A percentile compares a stretch with the other conserved stretches of the same genome.
Conservation (phyloP, 495 filamentous ascomycete species). For the Trypethelium eluteriae region DNA sequence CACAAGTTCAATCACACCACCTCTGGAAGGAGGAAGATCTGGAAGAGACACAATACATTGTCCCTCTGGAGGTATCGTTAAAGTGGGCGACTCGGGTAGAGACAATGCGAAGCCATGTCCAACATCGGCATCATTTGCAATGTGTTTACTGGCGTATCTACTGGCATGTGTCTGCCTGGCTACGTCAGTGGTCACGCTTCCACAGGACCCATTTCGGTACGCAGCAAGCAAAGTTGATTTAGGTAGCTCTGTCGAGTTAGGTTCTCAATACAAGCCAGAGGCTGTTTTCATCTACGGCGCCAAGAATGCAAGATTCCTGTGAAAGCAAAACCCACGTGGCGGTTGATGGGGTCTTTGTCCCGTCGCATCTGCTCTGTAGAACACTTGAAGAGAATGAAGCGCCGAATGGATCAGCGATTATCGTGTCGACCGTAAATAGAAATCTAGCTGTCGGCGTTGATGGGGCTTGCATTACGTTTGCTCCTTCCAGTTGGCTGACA, state of each 20-base stretch:
- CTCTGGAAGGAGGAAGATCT: conserved; percentile 93
- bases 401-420: background rate
- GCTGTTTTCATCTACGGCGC: too few species aligned
- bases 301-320: too few species aligned
- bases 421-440: background rate
- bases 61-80: conserved; percentile 83
- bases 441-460: background rate
- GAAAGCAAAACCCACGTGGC: too few species aligned
- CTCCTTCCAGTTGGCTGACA: background rate
- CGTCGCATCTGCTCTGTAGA: background rate
- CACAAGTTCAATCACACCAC: conserved; percentile 97
- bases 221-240: background rate
- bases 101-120: background rate
- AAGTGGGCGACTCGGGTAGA: conserved; percentile 15
- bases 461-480: background rate
- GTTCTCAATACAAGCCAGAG: too few species aligned
- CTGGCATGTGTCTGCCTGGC: background rate
- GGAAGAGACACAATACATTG: conserved; percentile 98
- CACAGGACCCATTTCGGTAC: background rate
- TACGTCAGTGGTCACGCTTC: conserved; percentile 1
- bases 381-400: background rate
- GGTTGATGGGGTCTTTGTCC: background rate
- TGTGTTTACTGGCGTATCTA: background rate
- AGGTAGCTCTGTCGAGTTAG: too few species aligned
- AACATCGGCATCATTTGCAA: background rate